phyloP scores from a whole-genome alignment of 768 basidiomycete genomes.

The Podaxis sp. region DNA sequence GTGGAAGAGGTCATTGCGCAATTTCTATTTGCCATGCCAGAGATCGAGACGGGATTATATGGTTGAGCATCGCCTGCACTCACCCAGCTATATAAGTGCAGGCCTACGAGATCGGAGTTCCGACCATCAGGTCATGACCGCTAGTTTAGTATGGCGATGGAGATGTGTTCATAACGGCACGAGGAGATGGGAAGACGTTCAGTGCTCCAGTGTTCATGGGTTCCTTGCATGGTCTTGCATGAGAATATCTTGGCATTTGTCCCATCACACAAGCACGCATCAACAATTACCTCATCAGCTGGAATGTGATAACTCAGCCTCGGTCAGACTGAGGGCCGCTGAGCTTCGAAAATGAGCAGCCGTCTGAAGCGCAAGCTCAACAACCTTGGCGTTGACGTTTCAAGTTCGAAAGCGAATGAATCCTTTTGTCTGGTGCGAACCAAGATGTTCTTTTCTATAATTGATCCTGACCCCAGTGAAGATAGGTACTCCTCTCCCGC shows the following conservation, averaged over 20 bases:
- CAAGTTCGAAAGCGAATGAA: slow-evolving; percentile 70
- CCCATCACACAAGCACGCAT: too few species aligned
- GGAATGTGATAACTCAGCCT: neutral
- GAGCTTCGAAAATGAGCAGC: slow-evolving; percentile 28
- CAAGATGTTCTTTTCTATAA: neutral
- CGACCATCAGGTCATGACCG: neutral
- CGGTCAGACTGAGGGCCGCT: neutral
- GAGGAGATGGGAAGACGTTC: neutral
- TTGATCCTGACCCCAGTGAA: slow-evolving; percentile 25
- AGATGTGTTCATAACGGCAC: neutral
- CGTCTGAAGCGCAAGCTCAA: slow-evolving; percentile 84
- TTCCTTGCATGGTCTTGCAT: too few species aligned
- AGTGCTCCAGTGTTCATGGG: too few species aligned
- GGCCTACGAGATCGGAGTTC: neutral
- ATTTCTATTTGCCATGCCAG: too few species aligned
- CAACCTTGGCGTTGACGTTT: slow-evolving; percentile 69
- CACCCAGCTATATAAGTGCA: too few species aligned
- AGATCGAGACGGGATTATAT: too few species aligned
- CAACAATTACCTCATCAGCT: slow-evolving; percentile 5
- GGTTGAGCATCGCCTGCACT: too few species aligned
- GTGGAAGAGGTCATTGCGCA: too few species aligned
- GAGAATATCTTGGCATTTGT: too few species aligned
- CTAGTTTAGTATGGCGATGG: neutral
- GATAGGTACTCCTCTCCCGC: slow-evolving; percentile 93
- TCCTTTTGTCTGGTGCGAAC: slow-evolving; percentile 74